A percentile compares a stretch with the other conserved stretches of the same genome.
phyloP scores from a whole-genome alignment of 1,284 basidiomycete genomes.

The Ustilago shanxiensis region DNA sequence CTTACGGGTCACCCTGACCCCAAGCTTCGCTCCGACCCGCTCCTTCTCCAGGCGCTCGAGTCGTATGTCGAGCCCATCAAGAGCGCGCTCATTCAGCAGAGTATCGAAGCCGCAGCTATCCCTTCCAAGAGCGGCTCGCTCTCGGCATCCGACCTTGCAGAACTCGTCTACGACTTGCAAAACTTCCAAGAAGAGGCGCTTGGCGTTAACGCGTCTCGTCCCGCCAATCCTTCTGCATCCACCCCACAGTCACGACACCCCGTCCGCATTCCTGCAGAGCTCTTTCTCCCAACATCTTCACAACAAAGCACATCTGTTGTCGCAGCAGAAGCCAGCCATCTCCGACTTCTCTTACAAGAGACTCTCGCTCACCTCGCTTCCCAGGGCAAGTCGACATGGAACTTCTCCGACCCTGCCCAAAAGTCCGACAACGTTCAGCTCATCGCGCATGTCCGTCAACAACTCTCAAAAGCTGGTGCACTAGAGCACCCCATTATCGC shows the following conservation, averaged over 20 bases:
- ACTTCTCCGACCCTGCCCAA: slow-evolving; percentile 49
- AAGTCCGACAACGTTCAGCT: slow-evolving; percentile 55
- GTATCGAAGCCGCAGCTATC: slow-evolving; percentile 21
- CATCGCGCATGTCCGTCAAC: slow-evolving; percentile 55
- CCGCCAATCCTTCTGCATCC: slow-evolving; percentile 49
- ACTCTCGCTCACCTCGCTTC: slow-evolving; percentile 52
- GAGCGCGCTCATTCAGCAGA: slow-evolving; percentile 25
- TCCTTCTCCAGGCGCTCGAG: slow-evolving; percentile 47
- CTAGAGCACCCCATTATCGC: slow-evolving; percentile 54
- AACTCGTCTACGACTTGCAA: slow-evolving; percentile 50
- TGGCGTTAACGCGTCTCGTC: slow-evolving; percentile 53
- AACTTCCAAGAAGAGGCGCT: slow-evolving; percentile 63
- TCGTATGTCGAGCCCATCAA: slow-evolving; percentile 53
- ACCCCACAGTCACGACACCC: slow-evolving; percentile 45
- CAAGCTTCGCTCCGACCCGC: slow-evolving; percentile 39
- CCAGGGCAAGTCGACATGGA: slow-evolving; percentile 46
- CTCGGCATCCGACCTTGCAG: slow-evolving; percentile 46
- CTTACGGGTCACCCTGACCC: slow-evolving; percentile 53
- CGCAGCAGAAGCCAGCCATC: slow-evolving; percentile 42
- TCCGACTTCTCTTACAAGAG: slow-evolving; percentile 52
- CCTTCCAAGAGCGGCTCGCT: slow-evolving; percentile 34
- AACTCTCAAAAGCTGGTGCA: slow-evolving; percentile 44
- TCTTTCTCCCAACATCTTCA: slow-evolving; percentile 60
- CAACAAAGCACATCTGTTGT: slow-evolving; percentile 46
- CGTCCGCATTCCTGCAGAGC: slow-evolving; percentile 58